Conservation (phyloP, 768 basidiomycete genomes). For the Tulasnella sp. region DNA sequence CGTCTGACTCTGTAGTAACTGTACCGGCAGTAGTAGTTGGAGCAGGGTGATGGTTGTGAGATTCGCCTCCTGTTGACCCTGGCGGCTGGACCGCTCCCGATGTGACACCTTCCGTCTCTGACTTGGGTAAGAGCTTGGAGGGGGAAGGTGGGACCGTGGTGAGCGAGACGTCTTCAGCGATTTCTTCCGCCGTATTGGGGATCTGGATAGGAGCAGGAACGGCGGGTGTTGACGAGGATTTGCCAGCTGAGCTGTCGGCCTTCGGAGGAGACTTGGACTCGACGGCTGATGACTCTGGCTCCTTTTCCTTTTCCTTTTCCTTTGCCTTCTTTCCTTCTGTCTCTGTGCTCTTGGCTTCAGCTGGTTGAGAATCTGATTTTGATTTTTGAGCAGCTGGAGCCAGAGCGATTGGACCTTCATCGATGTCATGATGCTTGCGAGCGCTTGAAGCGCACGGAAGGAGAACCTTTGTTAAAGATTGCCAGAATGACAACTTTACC, state of each 20-base stretch:
- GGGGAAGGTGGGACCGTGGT: constrained; percentile 19
- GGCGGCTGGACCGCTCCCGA: constrained; percentile 89
- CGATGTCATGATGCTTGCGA: no score
- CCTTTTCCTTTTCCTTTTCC: no score
- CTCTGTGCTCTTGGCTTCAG: no score
- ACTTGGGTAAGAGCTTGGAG: constrained; percentile 37
- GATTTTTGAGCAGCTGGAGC: no score
- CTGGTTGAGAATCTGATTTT: no score
- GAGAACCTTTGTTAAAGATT: background rate
- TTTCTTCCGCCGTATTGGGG: background rate
- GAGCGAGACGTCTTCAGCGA: no score
- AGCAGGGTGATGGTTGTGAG: constrained; percentile 23
- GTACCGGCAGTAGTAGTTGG: constrained; percentile 14
- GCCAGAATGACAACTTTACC: constrained; percentile 6
- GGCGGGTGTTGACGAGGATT: background rate
- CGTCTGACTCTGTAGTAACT: constrained; percentile 43
- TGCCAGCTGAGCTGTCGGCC: background rate
- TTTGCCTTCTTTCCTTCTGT: no score
- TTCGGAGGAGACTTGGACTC: background rate
- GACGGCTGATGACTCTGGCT: no score
- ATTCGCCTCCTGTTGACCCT: constrained; percentile 51
- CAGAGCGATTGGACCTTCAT: no score
- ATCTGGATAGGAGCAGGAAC: background rate
- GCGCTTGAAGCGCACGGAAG: constrained; percentile 10
- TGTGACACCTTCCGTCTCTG: constrained; percentile 77